Evolutionary conservation across 768 basidiomycete genomes (phyloP).

Genomic region (Solioccasus polychromus): DNA sequence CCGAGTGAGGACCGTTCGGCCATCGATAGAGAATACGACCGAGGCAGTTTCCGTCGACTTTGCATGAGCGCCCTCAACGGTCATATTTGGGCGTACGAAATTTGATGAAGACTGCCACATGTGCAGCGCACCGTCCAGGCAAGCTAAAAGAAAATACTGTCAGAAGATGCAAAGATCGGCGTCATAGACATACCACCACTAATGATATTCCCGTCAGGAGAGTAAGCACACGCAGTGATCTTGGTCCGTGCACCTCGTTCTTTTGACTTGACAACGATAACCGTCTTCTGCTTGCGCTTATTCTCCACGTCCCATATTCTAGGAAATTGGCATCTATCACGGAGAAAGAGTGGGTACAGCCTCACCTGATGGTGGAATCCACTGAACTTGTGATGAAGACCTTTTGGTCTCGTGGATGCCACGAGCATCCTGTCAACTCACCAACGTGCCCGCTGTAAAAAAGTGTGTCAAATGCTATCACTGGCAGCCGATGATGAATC

Average conservation of each 20-base stretch:
- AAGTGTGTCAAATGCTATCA: conserved; percentile 6
- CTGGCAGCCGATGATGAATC: conserved; percentile 32
- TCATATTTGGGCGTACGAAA: conserved; percentile 87
- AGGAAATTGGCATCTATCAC: conserved; percentile 4
- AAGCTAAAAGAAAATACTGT: conserved; percentile 47
- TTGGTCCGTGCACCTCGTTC: conserved; percentile 93
- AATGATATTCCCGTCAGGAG: conserved; percentile 84
- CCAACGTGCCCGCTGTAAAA: conserved; percentile 83
- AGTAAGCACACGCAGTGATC: conserved; percentile 84
- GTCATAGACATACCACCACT: conserved; percentile 66
- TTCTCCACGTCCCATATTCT: conserved; percentile 96
- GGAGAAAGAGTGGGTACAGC: neutral
- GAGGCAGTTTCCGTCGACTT: conserved; percentile 88
- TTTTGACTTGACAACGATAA: conserved; percentile 96
- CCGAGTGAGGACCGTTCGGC: conserved; percentile 77
- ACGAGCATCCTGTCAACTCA: conserved; percentile 84
- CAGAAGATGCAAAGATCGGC: neutral
- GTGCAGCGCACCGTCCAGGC: conserved; percentile 88
- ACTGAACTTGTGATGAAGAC: conserved; percentile 91
- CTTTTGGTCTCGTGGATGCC: conserved; percentile 87
- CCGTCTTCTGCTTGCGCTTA: conserved; percentile 90
- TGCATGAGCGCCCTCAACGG: conserved; percentile 81
- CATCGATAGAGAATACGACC: conserved; percentile 85
- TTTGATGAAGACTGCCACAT: conserved; percentile 93
- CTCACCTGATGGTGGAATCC: conserved; percentile 90